A percentile compares a stretch with the other conserved stretches of the same genome.
Conservation (phyloP, 495 filamentous ascomycete species). For the Alectoria sarmentosa region DNA sequence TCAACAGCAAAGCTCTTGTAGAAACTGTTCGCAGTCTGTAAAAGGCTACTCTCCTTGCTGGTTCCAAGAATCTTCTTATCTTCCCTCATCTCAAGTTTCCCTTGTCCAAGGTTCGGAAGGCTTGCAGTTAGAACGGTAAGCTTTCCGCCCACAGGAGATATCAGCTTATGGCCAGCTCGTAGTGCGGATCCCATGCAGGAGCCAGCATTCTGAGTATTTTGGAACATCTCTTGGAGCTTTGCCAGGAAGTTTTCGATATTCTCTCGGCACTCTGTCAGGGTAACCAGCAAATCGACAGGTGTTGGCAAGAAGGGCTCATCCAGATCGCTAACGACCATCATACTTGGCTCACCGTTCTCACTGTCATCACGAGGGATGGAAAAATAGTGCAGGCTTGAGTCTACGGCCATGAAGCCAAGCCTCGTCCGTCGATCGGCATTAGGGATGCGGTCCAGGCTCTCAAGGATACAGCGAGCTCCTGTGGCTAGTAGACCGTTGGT, state of each 20-base stretch:
- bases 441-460: conserved; percentile 93
- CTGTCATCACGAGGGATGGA: conserved; percentile 81
- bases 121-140: conserved; percentile 83
- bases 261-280: conserved; percentile 76
- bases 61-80: conserved; percentile 96
- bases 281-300: conserved; percentile 87
- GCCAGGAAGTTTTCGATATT: conserved; percentile 87
- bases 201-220: conserved; percentile 75
- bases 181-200: conserved; percentile 93
- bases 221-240: conserved; percentile 94
- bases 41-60: conserved; percentile 75
- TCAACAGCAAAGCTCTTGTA: conserved; percentile 99
- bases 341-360: conserved; percentile 71
- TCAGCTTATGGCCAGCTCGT: conserved; percentile 89
- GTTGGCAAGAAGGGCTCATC: conserved; percentile 97
- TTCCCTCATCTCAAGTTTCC: conserved; percentile 88
- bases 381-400: conserved; percentile 94
- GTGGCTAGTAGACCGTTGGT: conserved; percentile 92
- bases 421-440: conserved; percentile 91
- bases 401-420: conserved; percentile 91
- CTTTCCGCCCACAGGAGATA: conserved; percentile 89
- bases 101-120: conserved; percentile 83
- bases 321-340: conserved; percentile 93
- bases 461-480: conserved; percentile 85
- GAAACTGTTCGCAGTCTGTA: conserved; percentile 90